Conservation (phyloP, 495 filamentous ascomycete species). For the Glarea lozoyensis region DNA sequence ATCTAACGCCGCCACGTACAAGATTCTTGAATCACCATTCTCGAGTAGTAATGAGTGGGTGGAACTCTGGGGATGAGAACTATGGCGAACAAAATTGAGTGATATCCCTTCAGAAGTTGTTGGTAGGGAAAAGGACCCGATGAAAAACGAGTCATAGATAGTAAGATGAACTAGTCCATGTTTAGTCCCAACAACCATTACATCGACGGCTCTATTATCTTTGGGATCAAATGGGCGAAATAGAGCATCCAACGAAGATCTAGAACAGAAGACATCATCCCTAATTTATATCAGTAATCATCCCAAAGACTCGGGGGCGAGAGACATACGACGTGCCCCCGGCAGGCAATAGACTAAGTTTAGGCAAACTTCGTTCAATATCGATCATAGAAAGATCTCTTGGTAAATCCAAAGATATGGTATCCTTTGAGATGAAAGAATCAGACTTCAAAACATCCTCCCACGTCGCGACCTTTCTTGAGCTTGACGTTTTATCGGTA, state of each 20-base stretch:
- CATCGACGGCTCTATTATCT: slow-evolving; percentile 66
- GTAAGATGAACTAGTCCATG: slow-evolving; percentile 74
- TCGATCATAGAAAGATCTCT: slow-evolving; percentile 70
- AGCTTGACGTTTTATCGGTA: slow-evolving; percentile 31
- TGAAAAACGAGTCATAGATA: slow-evolving; percentile 84
- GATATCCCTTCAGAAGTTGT: slow-evolving; percentile 8
- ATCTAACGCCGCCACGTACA: slow-evolving; percentile 69
- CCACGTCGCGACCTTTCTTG: slow-evolving; percentile 10
- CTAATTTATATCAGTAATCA: slow-evolving; percentile 28
- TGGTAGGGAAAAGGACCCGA: slow-evolving; percentile 50
- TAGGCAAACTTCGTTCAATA: slow-evolving; percentile 71
- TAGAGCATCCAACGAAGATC: slow-evolving; percentile 60
- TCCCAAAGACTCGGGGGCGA: neutral
- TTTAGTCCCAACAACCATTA: slow-evolving; percentile 69
- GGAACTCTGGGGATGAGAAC: slow-evolving; percentile 63
- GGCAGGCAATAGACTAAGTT: slow-evolving; percentile 60
- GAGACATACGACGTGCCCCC: slow-evolving; percentile 48
- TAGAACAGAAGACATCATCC: slow-evolving; percentile 64
- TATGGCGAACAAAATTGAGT: slow-evolving; percentile 46
- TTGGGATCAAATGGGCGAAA: slow-evolving; percentile 53
- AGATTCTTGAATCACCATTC: slow-evolving; percentile 20
- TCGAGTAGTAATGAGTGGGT: slow-evolving; percentile 66
- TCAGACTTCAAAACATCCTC: slow-evolving; percentile 23
- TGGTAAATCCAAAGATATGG: slow-evolving; percentile 52
- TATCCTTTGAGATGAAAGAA: slow-evolving; percentile 15